These are phyloP conservation scores for Patellaria atrata DNA, from an alignment of 495 filamentous ascomycete genomes.

Conservation along the genomic window DNA sequence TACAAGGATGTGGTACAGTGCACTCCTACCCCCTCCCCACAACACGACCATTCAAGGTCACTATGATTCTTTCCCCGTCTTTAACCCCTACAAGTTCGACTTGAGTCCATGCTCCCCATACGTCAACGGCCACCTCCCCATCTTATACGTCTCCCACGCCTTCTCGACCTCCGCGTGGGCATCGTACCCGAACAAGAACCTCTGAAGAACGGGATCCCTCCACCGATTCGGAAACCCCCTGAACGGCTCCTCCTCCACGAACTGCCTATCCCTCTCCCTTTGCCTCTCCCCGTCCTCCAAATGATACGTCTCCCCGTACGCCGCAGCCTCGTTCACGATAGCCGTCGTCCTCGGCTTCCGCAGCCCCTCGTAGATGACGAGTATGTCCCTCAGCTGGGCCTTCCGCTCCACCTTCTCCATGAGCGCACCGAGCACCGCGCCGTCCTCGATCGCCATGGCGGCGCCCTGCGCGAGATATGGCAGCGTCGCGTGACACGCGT, in stretches of 20 bases:
- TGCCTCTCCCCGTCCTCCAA: conserved; percentile 42
- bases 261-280: conserved; percentile 34
- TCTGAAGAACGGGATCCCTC: conserved; percentile 13
- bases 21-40: no score
- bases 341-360: conserved; percentile 45
- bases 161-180: conserved; percentile 14
- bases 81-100: conserved; percentile 1
- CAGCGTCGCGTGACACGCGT: conserved; percentile 7
- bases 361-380: conserved; percentile 43
- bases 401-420: conserved; percentile 19
- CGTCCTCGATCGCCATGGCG: conserved; percentile 6
- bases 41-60: no score
- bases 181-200: conserved; percentile 18
- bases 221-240: conserved; percentile 11
- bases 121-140: conserved; percentile 7
- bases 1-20: no score
- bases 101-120: background rate
- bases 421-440: conserved; percentile 1
- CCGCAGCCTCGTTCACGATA: conserved; percentile 39
- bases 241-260: conserved; percentile 28
- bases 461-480: conserved; percentile 5
- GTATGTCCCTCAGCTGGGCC: conserved; percentile 33
- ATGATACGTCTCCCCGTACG: conserved; percentile 44
- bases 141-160: conserved; percentile 7
- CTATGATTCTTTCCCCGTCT: no score